Percentiles rank a stretch among this genome's conserved stretches.
phyloP scores from a whole-genome alignment of 2,329 filamentous ascomycete species.

The Cercospora berteroae region DNA sequence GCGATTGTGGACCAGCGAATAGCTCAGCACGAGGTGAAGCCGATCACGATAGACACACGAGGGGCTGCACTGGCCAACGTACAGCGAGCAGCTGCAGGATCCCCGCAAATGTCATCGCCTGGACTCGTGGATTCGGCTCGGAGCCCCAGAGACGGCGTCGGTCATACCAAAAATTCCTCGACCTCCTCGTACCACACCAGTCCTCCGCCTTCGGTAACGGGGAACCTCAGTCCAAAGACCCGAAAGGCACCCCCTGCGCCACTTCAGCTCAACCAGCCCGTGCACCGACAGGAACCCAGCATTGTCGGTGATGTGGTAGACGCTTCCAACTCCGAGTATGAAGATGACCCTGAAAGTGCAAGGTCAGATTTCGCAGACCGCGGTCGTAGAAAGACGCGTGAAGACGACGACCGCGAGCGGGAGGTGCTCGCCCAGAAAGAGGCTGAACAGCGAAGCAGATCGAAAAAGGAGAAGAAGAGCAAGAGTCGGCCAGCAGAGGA shows the following conservation, averaged over 20 bases:
- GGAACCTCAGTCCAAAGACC: slow-evolving; percentile 36
- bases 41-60: slow-evolving; percentile 6
- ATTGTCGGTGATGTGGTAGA: slow-evolving; percentile 46
- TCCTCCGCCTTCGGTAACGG: slow-evolving; percentile 20
- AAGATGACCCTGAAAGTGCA: slow-evolving; percentile 61
- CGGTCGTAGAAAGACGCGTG: slow-evolving; percentile 78
- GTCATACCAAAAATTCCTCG: slow-evolving; percentile 18
- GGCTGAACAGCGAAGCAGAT: slow-evolving; percentile 67
- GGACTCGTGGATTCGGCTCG: slow-evolving; percentile 18
- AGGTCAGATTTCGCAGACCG: slow-evolving; percentile 45
- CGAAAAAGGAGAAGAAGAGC: slow-evolving; percentile 67
- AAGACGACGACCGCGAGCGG: slow-evolving; percentile 79
- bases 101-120: slow-evolving; percentile 28
- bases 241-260: slow-evolving; percentile 85
- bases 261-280: slow-evolving; percentile 58
- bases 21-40: background rate
- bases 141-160: slow-evolving; percentile 11
- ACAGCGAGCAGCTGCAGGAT: slow-evolving; percentile 21
- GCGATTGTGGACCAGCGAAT: slow-evolving; percentile 16
- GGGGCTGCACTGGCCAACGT: slow-evolving; percentile 12
- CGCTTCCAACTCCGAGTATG: slow-evolving; percentile 73
- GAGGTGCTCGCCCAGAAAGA: slow-evolving; percentile 62
- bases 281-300: slow-evolving; percentile 18
- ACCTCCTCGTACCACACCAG: slow-evolving; percentile 19
- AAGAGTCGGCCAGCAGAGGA: slow-evolving; percentile 45